phyloP scores from a whole-genome alignment of 345 rosid species.

The Acer yangbiense region DNA sequence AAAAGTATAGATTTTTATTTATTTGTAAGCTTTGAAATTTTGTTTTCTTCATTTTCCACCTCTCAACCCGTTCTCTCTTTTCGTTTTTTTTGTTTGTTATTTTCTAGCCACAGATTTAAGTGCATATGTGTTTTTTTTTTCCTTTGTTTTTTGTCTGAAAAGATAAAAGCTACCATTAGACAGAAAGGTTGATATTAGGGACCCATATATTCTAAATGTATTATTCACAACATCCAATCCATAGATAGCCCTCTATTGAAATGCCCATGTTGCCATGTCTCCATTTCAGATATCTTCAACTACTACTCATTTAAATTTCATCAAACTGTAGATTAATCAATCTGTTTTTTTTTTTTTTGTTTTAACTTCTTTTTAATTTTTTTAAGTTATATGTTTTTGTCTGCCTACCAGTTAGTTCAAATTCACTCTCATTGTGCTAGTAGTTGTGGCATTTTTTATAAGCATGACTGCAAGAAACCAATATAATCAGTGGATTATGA shows the following conservation, averaged over 20 bases:
- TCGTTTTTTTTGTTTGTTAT: neutral
- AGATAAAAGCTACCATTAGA: slow-evolving; percentile 13
- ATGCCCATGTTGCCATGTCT: slow-evolving; percentile 25
- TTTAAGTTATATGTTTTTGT: neutral
- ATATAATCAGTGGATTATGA: neutral
- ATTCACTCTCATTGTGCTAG: neutral
- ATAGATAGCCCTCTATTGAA: slow-evolving; percentile 1
- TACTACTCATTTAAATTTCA: neutral
- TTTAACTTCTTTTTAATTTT: neutral
- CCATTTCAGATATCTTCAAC: neutral
- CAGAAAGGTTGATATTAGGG: slow-evolving; percentile 25
- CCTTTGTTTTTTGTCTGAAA: neutral
- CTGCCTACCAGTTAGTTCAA: neutral
- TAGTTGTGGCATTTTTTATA: slow-evolving; percentile 4
- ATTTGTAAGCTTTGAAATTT: neutral
- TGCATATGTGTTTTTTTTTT: neutral
- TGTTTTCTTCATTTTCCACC: slow-evolving; percentile 1
- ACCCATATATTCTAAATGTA: slow-evolving; percentile 14
- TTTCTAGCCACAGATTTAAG: slow-evolving; percentile 12
- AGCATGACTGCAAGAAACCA: neutral
- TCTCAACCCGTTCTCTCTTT: neutral
- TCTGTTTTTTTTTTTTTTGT: neutral
- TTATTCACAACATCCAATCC: slow-evolving; percentile 8
- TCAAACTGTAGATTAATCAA: neutral
- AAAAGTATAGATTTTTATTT: no score